Conservation (phyloP, 2,329 filamentous ascomycete genomes). For the Diplodia scrobiculata region DNA sequence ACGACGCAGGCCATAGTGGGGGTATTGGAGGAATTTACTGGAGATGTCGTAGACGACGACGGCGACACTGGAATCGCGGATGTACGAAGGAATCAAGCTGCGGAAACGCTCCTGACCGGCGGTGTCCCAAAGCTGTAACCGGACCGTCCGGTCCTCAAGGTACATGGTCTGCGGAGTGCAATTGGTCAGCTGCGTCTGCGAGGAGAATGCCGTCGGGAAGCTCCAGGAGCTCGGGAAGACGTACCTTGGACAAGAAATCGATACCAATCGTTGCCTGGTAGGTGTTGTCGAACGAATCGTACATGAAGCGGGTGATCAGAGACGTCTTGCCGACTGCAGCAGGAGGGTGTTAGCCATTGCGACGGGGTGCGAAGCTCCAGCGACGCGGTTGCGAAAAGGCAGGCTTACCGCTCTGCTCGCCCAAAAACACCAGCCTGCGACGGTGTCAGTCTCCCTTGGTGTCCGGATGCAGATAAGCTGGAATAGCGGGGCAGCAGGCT, state of each 20-base stretch:
- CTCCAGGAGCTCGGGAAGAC: slow-evolving; percentile 30
- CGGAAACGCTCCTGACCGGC: slow-evolving; percentile 97
- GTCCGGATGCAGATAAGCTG: slow-evolving; percentile 4
- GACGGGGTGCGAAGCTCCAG: neutral
- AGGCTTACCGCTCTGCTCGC: slow-evolving; percentile 92
- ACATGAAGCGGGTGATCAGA: slow-evolving; percentile 99
- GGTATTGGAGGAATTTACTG: slow-evolving; percentile 55
- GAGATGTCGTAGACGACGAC: slow-evolving; percentile 99
- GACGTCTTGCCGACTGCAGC: slow-evolving; percentile 92
- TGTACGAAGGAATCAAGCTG: slow-evolving; percentile 96
- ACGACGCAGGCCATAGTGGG: slow-evolving; percentile 22
- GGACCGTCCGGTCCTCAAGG: slow-evolving; percentile 95
- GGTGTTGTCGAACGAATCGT: slow-evolving; percentile 99
- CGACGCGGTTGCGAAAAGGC: neutral
- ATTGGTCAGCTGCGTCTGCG: slow-evolving; percentile 20
- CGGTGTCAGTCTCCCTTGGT: slow-evolving; percentile 7
- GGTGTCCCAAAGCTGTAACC: slow-evolving; percentile 97
- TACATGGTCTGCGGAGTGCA: slow-evolving; percentile 79
- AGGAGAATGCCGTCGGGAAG: neutral
- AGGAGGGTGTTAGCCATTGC: slow-evolving; percentile 33
- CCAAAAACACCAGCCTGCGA: slow-evolving; percentile 86
- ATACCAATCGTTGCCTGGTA: slow-evolving; percentile 99
- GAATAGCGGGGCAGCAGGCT: slow-evolving; percentile 6
- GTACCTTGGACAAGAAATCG: slow-evolving; percentile 96
- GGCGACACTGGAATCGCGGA: slow-evolving; percentile 94